Evolutionary conservation across 2,329 filamentous ascomycete species (phyloP).

Genomic region (Penicillium sp.): DNA sequence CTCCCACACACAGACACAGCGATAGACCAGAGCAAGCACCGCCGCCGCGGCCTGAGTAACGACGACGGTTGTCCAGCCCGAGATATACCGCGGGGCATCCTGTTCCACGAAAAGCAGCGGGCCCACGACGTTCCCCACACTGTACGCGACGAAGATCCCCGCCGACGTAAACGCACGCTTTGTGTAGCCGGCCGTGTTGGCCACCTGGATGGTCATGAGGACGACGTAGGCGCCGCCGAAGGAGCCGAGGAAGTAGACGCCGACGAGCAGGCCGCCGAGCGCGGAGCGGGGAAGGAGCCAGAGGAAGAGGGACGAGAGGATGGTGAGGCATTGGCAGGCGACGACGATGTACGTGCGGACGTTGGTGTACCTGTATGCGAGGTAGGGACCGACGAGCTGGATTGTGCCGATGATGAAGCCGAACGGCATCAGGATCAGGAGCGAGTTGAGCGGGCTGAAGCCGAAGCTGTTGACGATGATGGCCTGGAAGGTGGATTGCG

Average conservation of each 20-base stretch:
- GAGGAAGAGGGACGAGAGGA: constrained; percentile 49
- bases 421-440: constrained; percentile 49
- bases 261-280: constrained; percentile 55
- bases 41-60: constrained; percentile 39
- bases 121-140: constrained; percentile 54
- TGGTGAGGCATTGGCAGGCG: constrained; percentile 48
- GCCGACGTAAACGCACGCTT: constrained; percentile 56
- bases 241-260: constrained; percentile 54
- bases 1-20: constrained; percentile 50
- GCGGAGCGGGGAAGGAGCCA: constrained; percentile 49
- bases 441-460: constrained; percentile 49
- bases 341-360: constrained; percentile 46
- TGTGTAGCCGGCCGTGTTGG: constrained; percentile 59
- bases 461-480: constrained; percentile 54
- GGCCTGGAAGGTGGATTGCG: constrained; percentile 52
- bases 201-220: constrained; percentile 55
- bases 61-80: constrained; percentile 48
- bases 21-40: constrained; percentile 50
- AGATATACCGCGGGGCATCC: constrained; percentile 48
- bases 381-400: constrained; percentile 46
- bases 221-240: constrained; percentile 55
- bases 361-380: constrained; percentile 42
- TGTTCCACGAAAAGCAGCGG: constrained; percentile 49
- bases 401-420: constrained; percentile 46
- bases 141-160: constrained; percentile 58